Evolutionary conservation across 2,329 filamentous ascomycete genomes (phyloP), one percentile per base, ranked within the genome.

Genomic region (Botryosphaeria dothidea): DNA sequence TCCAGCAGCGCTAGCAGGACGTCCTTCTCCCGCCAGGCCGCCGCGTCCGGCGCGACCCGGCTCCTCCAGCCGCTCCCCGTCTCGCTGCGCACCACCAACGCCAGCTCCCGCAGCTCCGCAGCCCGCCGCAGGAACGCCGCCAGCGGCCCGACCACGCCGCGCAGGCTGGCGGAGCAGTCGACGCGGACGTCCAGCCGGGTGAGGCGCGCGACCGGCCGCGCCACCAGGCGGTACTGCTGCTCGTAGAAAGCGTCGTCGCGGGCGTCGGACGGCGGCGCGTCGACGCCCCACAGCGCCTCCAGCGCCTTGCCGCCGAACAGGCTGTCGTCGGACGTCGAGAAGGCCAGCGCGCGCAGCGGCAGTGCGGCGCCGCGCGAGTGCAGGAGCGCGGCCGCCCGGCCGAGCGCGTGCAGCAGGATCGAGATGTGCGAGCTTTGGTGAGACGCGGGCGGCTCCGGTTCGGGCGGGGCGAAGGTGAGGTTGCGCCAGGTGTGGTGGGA

Each of bases 401-500:
- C 36, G 17, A 57, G 36, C 3, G 36, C 36, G 54, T 57, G 54
- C 15, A 57, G 8, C 4, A 57, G 54, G 54, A 36, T 43, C 7
- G 54, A 57, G 36, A 29, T 21, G 36, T 57, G 36, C 21, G 13
- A 17, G 36, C 36, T 31, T 13, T 43, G 38, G 15, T 43, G 23
- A 17, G 23, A 27, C 36, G n/a, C 17, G 7, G 54, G 36, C 3
- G 36, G 54, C 13, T 57, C 54, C 3, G 54, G 54, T 3, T 43
- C 36, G 23, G 54, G 36, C 8, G 38, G 21, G 15, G 15, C 11
- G 36, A 57, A 57, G 23, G n/a, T 4, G 23, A 57, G 54, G 36
- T n/a, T 19, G 54, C 54, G 54, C 54, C 54, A 57, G 36, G 25
- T 27, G 54, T n/a, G n/a, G n/a, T n/a, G n/a, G n/a, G n/a, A n/a